phyloP scores from a whole-genome alignment of 179 eudicot species.

The Drosera spatulata region DNA sequence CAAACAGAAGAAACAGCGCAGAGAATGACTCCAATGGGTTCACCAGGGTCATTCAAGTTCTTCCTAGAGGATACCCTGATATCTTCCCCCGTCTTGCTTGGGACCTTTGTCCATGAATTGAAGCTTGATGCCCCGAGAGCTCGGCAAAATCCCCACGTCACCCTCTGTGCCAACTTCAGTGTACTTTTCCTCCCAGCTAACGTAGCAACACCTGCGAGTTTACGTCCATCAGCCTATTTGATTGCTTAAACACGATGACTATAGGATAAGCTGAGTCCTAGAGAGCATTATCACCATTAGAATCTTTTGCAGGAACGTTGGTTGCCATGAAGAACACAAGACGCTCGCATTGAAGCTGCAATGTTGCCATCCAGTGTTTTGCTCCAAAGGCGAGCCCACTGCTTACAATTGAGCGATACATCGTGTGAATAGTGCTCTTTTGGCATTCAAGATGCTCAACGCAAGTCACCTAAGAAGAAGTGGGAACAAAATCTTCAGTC shows the following conservation, averaged over 20 bases:
- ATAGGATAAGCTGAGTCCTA: not conserved
- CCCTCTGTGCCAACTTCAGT: conserved; percentile 80
- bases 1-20: conserved; percentile 81
- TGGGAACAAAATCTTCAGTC: no score
- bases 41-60: conserved; percentile 84
- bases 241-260: not conserved
- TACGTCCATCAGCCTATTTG: not conserved
- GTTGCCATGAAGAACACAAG: conserved; percentile 91
- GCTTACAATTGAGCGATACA: conserved; percentile 70
- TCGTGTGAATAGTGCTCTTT: conserved; percentile 44
- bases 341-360: conserved; percentile 89
- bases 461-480: conserved; percentile 58
- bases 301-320: conserved; percentile 88
- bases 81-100: conserved; percentile 78
- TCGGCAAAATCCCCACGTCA: conserved; percentile 74
- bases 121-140: conserved; percentile 79
- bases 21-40: conserved; percentile 78
- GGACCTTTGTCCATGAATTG: conserved; percentile 72
- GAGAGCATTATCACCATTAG: conserved; percentile 38
- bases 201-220: conserved; percentile 58
- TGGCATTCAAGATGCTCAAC: conserved; percentile 93
- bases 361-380: conserved; percentile 78
- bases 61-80: conserved; percentile 72
- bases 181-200: conserved; percentile 94
- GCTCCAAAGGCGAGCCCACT: conserved; percentile 96